Evolutionary conservation across 441 rosid species (phyloP).

Genomic region (Aleurites moluccanus): DNA sequence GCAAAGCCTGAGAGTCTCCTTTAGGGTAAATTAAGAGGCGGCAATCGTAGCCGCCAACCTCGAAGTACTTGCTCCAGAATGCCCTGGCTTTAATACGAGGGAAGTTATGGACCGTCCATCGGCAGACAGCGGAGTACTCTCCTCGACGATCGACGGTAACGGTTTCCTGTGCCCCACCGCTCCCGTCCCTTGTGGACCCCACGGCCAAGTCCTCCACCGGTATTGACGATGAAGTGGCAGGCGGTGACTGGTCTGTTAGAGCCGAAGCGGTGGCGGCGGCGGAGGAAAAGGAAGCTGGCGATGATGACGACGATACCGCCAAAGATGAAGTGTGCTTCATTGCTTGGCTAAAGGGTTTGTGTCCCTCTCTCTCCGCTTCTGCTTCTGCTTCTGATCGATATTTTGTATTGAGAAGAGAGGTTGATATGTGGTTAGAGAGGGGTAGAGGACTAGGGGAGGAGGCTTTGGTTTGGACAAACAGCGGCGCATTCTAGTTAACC

Average conservation of each 20-base stretch:
- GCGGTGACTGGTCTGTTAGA: constrained; percentile 46
- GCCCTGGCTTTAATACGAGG: constrained; percentile 88
- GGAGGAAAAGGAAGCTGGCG: constrained; percentile 32
- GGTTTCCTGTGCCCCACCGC: constrained; percentile 76
- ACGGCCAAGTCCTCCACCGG: constrained; percentile 45
- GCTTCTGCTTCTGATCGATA: constrained; percentile 14
- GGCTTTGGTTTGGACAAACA: constrained; percentile 27
- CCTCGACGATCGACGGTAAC: constrained; percentile 87
- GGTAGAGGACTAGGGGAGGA: constrained; percentile 19
- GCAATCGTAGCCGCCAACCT: constrained; percentile 99
- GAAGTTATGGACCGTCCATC: constrained; percentile 88
- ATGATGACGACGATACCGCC: constrained; percentile 40
- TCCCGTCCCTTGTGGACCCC: constrained; percentile 59
- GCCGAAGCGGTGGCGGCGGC: constrained; percentile 12
- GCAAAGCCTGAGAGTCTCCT: constrained; percentile 97
- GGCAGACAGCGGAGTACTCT: constrained; percentile 79
- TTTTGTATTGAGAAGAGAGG: constrained; percentile 3
- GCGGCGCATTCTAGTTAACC: constrained; percentile 39
- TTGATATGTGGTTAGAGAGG: constrained; percentile 28
- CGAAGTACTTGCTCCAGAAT: constrained; percentile 96
- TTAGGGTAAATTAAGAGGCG: constrained; percentile 91
- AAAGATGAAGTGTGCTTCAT: constrained; percentile 24
- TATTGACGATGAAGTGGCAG: constrained; percentile 34
- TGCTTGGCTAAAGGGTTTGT: constrained; percentile 13
- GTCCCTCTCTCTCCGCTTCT: background rate